These are phyloP conservation scores for Boletus tylopilopsis DNA, from an alignment of 768 basidiomycete species.

Conservation along the genomic window DNA sequence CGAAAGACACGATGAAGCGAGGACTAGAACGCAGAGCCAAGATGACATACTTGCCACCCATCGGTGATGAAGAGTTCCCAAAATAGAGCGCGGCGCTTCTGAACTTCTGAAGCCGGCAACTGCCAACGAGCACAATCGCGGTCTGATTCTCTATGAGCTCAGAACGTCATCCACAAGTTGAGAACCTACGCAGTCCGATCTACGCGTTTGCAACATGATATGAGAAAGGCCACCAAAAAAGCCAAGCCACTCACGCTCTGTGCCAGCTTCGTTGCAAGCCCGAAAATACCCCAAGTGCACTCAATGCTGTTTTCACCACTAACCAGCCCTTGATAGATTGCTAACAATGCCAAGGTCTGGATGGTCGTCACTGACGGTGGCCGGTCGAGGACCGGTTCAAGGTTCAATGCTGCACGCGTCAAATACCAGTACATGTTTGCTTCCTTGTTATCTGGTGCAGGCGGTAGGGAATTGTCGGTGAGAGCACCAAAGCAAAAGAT, in stretches of 20 bases:
- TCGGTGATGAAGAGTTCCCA: slow-evolving; percentile 76
- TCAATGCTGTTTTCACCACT: slow-evolving; percentile 69
- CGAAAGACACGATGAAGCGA: not conserved
- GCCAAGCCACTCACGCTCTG: slow-evolving; percentile 53
- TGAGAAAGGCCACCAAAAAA: not conserved
- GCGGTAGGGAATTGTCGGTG: slow-evolving; percentile 50
- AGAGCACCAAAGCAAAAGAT: slow-evolving; percentile 61
- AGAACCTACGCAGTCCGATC: slow-evolving; percentile 64
- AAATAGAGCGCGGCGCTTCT: slow-evolving; percentile 66
- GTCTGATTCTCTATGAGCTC: slow-evolving; percentile 41
- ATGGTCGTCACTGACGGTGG: slow-evolving; percentile 70
- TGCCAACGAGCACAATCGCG: slow-evolving; percentile 73
- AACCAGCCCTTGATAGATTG: slow-evolving; percentile 65
- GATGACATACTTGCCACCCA: slow-evolving; percentile 59
- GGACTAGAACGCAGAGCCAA: not conserved
- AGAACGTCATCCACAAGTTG: not conserved
- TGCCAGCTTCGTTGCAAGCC: slow-evolving; percentile 59
- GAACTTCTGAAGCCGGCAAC: slow-evolving; percentile 55
- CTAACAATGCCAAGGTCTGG: slow-evolving; percentile 63
- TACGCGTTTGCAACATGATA: slow-evolving; percentile 21
- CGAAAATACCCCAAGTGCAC: slow-evolving; percentile 63
- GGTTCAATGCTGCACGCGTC: slow-evolving; percentile 58
- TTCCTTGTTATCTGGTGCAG: slow-evolving; percentile 49
- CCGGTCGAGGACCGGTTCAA: slow-evolving; percentile 66
- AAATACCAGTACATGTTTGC: slow-evolving; percentile 56